phyloP scores from a whole-genome alignment of 2,329 filamentous ascomycete species.

The Pestalotiopsis fici region DNA sequence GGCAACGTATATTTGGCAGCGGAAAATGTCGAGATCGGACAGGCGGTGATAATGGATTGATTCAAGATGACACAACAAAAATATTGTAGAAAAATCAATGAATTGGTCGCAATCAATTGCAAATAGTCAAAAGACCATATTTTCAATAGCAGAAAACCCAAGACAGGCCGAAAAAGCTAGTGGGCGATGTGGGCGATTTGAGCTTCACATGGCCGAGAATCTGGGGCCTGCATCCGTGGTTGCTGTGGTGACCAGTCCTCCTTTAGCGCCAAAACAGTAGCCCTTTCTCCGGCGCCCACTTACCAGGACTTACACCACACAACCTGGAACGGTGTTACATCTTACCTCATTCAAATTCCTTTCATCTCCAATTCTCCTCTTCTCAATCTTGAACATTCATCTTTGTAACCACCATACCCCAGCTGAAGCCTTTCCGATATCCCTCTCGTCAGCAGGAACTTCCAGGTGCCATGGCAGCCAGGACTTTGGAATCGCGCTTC shows the following conservation, averaged over 20 bases:
- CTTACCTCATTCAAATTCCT: background rate
- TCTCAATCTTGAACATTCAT: background rate
- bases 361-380: background rate
- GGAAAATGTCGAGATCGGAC: too few species aligned
- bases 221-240: background rate
- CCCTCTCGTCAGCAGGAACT: background rate
- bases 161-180: background rate
- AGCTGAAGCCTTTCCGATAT: background rate
- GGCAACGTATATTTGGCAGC: too few species aligned
- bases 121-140: background rate
- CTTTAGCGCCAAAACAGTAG: constrained; percentile 8
- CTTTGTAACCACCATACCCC: background rate
- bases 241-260: background rate
- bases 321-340: background rate
- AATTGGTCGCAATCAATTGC: background rate
- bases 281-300: background rate
- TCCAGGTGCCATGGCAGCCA: constrained; percentile 62
- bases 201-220: background rate
- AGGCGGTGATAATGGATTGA: too few species aligned
- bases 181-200: background rate
- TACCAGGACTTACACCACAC: background rate
- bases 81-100: too few species aligned
- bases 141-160: background rate
- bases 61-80: too few species aligned
- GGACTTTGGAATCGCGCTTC: constrained; percentile 81